phyloP scores from a whole-genome alignment of 2,329 filamentous ascomycete species.

The Talaromyces sp. region DNA sequence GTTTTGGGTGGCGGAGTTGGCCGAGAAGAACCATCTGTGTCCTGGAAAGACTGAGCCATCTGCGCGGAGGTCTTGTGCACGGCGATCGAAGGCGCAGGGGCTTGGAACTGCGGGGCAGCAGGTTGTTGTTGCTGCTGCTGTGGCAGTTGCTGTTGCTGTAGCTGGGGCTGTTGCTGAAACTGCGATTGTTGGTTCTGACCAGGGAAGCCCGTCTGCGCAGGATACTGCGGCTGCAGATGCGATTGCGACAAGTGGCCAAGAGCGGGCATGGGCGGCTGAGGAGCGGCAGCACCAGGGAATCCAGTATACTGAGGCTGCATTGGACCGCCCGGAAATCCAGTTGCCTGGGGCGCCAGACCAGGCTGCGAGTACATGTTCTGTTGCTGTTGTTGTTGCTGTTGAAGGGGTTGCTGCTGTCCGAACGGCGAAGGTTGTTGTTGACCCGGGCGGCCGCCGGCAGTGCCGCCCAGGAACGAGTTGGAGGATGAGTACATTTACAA shows the following conservation, averaged over 20 bases:
- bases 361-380: slow-evolving; percentile 33
- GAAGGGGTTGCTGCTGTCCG: slow-evolving; percentile 45
- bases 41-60: slow-evolving; percentile 58
- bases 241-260: slow-evolving; percentile 29
- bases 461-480: slow-evolving; percentile 77
- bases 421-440: slow-evolving; percentile 44
- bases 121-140: slow-evolving; percentile 14
- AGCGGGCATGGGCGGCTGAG: slow-evolving; percentile 22
- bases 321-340: slow-evolving; percentile 47
- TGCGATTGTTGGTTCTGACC: slow-evolving; percentile 27
- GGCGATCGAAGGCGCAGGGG: slow-evolving; percentile 47
- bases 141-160: slow-evolving; percentile 15
- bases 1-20: slow-evolving; percentile 58
- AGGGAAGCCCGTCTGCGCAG: slow-evolving; percentile 43
- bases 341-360: slow-evolving; percentile 50
- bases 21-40: slow-evolving; percentile 44
- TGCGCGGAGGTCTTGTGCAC: slow-evolving; percentile 56
- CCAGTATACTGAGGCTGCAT: slow-evolving; percentile 65
- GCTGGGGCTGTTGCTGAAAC: slow-evolving; percentile 17
- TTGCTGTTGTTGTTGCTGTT: slow-evolving; percentile 42
- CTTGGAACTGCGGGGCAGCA: slow-evolving; percentile 35
- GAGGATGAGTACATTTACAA: slow-evolving; percentile 79
- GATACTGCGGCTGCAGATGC: slow-evolving; percentile 56
- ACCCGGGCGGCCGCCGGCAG: slow-evolving; percentile 66
- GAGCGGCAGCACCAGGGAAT: slow-evolving; percentile 48